phyloP scores from a whole-genome alignment of 495 filamentous ascomycete genomes.

The Entonaema liquescens region DNA sequence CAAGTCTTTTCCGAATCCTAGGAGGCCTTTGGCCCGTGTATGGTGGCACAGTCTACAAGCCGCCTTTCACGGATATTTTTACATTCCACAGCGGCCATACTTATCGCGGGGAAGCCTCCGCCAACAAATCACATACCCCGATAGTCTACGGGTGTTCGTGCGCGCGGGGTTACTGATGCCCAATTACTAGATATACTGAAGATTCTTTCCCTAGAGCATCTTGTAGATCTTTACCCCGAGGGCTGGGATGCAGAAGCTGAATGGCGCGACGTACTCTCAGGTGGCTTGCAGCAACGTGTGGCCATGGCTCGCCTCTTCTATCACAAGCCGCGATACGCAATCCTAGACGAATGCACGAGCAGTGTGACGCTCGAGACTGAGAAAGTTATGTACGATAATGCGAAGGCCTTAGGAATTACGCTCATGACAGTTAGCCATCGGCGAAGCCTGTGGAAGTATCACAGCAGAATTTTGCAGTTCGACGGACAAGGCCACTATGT shows the following conservation, averaged over 20 bases:
- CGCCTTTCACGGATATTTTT: slow-evolving; percentile 89
- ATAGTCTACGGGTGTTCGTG: slow-evolving; percentile 85
- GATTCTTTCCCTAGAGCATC: slow-evolving; percentile 79
- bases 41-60: slow-evolving; percentile 90
- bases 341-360: slow-evolving; percentile 95
- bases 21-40: slow-evolving; percentile 99
- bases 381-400: slow-evolving; percentile 94
- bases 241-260: slow-evolving; percentile 97
- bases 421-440: slow-evolving; percentile 96
- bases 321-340: slow-evolving; percentile 89
- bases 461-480: slow-evolving; percentile 92
- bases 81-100: slow-evolving; percentile 96
- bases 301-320: slow-evolving; percentile 98
- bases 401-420: slow-evolving; percentile 89
- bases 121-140: slow-evolving; percentile 96
- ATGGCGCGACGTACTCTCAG: slow-evolving; percentile 91
- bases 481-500: slow-evolving; percentile 92
- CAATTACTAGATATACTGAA: slow-evolving; percentile 80
- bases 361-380: slow-evolving; percentile 93
- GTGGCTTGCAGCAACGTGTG: slow-evolving; percentile 94
- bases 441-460: slow-evolving; percentile 94
- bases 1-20: slow-evolving; percentile 92
- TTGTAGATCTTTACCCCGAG: slow-evolving; percentile 78
- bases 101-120: slow-evolving; percentile 86
- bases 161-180: slow-evolving; percentile 81